A percentile compares a stretch with the other conserved stretches of the same genome.
Evolutionary conservation across 495 filamentous ascomycete genomes (phyloP).

Genomic region (Lophium mytilinum): DNA sequence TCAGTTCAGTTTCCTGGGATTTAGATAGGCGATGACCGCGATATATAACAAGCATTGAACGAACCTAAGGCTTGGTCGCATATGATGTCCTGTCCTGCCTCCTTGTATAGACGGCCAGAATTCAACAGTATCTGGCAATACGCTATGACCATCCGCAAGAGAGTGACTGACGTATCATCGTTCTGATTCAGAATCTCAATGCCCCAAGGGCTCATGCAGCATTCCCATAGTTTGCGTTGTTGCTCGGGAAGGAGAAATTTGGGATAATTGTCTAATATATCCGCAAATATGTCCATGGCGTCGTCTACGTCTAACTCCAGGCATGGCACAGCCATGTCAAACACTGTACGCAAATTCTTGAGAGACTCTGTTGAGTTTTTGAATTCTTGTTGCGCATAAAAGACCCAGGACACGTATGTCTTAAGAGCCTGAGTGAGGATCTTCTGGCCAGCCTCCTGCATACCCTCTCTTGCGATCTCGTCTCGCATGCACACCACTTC

Average conservation of each 20-base stretch:
- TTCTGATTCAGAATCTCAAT: conserved; percentile 15
- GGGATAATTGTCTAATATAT: conserved; percentile 56
- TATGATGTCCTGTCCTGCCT: conserved; percentile 8
- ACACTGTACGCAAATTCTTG: conserved; percentile 47
- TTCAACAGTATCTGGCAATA: conserved; percentile 17
- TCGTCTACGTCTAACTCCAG: conserved; percentile 50
- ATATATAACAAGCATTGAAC: neutral
- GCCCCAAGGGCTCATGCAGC: conserved; percentile 38
- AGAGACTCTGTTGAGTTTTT: conserved; percentile 47
- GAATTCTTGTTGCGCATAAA: conserved; percentile 54
- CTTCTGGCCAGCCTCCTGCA: conserved; percentile 29
- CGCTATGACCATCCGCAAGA: conserved; percentile 20
- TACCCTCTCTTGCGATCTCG: too few species aligned
- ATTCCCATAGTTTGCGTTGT: conserved; percentile 42
- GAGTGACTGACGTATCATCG: conserved; percentile 15
- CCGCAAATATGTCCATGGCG: conserved; percentile 56
- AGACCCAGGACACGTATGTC: conserved; percentile 51
- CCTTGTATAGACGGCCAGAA: conserved; percentile 5
- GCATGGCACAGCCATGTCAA: conserved; percentile 47
- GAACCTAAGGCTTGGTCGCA: conserved; percentile 20
- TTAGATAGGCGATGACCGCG: neutral
- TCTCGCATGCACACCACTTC: too few species aligned
- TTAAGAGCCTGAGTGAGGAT: conserved; percentile 44
- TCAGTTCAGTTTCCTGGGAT: neutral
- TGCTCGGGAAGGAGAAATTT: conserved; percentile 51